phyloP scores from a whole-genome alignment of 2,329 filamentous ascomycete genomes.

The Domatiomyces globalis region DNA sequence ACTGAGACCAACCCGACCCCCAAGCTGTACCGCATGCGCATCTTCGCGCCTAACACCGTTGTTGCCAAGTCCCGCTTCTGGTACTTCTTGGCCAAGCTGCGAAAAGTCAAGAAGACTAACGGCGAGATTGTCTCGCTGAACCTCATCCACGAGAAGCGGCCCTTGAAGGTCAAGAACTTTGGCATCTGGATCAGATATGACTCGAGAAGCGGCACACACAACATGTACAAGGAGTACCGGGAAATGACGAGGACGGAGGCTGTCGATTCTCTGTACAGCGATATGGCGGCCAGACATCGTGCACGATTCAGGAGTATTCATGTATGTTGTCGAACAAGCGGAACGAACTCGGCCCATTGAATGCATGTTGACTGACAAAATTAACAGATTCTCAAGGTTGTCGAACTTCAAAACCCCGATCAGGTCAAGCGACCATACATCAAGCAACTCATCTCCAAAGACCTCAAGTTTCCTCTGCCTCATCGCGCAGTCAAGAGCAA shows the following conservation, averaged over 20 bases:
- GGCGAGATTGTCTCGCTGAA: slow-evolving; percentile 98
- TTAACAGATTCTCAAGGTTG: slow-evolving; percentile 83
- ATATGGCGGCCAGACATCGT: slow-evolving; percentile 98
- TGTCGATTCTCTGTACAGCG: slow-evolving; percentile 94
- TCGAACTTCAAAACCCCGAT: slow-evolving; percentile 88
- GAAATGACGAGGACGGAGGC: slow-evolving; percentile 94
- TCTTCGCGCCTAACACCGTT: slow-evolving; percentile 95
- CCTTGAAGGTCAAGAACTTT: slow-evolving; percentile 99
- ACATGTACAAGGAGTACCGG: slow-evolving; percentile 99
- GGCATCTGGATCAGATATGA: slow-evolving; percentile 99
- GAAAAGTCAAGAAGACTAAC: slow-evolving; percentile 99
- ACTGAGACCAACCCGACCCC: slow-evolving; percentile 93
- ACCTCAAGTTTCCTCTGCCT: slow-evolving; percentile 95
- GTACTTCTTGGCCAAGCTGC: slow-evolving; percentile 99
- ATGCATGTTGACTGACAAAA: slow-evolving; percentile 17
- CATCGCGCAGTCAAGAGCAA: slow-evolving; percentile 80
- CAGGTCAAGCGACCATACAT: slow-evolving; percentile 98
- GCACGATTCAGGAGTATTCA: slow-evolving; percentile 96
- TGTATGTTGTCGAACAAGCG: slow-evolving; percentile 46
- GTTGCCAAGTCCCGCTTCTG: slow-evolving; percentile 99
- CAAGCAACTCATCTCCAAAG: slow-evolving; percentile 92
- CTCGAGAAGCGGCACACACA: slow-evolving; percentile 98
- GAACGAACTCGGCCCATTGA: neutral
- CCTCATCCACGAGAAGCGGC: slow-evolving; percentile 96
- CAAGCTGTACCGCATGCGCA: slow-evolving; percentile 99